Conservation (phyloP, 345 rosid genomes). For the Linum usitatissimum region DNA sequence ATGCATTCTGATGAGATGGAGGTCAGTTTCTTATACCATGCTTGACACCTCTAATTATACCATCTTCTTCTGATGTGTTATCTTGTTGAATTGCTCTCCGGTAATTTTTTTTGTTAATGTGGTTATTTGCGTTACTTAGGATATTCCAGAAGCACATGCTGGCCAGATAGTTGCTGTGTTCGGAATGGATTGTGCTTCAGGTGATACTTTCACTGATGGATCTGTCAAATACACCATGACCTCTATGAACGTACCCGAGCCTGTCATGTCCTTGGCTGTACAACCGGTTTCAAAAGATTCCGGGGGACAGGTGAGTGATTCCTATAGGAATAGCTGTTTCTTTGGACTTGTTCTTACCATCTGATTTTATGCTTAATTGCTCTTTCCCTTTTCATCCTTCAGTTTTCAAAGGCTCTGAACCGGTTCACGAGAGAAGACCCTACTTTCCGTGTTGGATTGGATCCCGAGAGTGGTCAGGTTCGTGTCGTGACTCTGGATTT, state of each 20-base stretch:
- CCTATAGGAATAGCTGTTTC: conserved; percentile 2
- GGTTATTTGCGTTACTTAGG: conserved; percentile 32
- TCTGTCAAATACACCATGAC: conserved; percentile 95
- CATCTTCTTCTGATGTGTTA: neutral
- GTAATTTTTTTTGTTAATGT: neutral
- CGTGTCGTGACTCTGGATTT: conserved; percentile 1
- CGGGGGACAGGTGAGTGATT: conserved; percentile 78
- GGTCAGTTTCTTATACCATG: conserved; percentile 31
- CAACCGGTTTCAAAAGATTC: conserved; percentile 94
- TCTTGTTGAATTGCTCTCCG: neutral
- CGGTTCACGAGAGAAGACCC: conserved; percentile 97
- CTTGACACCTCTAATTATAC: neutral
- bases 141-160: conserved; percentile 97
- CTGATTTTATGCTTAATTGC: neutral
- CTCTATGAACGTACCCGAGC: conserved; percentile 98
- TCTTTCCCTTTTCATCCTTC: conserved; percentile 9
- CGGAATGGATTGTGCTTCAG: conserved; percentile 99
- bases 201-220: conserved; percentile 95
- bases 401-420: conserved; percentile 97
- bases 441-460: conserved; percentile 96
- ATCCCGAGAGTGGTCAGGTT: conserved; percentile 96
- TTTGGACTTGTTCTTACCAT: neutral
- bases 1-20: conserved; percentile 99
- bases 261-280: conserved; percentile 96
- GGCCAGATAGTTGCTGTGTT: conserved; percentile 98